Evolutionary conservation across 2,329 filamentous ascomycete genomes (phyloP).

Genomic region (Dendrostoma leiphaemia): DNA sequence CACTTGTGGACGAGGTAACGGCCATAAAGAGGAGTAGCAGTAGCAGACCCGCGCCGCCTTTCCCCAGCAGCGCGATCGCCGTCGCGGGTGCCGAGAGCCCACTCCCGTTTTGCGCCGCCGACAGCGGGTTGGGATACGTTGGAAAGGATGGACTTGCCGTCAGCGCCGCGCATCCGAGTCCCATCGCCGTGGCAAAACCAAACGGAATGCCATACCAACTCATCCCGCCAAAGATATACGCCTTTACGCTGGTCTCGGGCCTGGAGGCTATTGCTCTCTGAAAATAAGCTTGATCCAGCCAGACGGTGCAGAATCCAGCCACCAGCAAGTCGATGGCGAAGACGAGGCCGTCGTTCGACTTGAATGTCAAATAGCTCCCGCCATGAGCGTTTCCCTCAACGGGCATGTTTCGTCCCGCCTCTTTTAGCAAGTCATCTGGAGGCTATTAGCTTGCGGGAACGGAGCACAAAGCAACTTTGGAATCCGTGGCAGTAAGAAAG

Average conservation of each 20-base stretch:
- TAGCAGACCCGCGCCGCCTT: constrained; percentile 32
- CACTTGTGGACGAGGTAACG: constrained; percentile 40
- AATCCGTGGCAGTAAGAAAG: too few species aligned
- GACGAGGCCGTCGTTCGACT: constrained; percentile 32
- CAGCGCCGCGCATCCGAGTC: constrained; percentile 32
- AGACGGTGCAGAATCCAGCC: constrained; percentile 34
- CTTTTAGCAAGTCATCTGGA: constrained; percentile 35
- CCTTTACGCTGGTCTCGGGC: constrained; percentile 38
- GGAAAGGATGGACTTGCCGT: constrained; percentile 25
- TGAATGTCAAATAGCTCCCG: constrained; percentile 37
- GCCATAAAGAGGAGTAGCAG: constrained; percentile 46
- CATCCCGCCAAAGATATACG: constrained; percentile 39
- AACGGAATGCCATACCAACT: constrained; percentile 38
- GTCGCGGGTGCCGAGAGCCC: constrained; percentile 31
- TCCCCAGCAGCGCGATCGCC: constrained; percentile 34
- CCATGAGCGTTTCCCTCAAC: constrained; percentile 29
- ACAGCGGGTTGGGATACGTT: constrained; percentile 30
- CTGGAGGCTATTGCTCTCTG: constrained; percentile 41
- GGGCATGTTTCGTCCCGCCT: constrained; percentile 30
- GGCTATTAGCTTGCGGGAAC: too few species aligned
- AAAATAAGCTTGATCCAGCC: constrained; percentile 43
- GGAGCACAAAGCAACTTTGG: too few species aligned
- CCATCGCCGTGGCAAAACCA: constrained; percentile 34
- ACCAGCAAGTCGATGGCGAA: constrained; percentile 37
- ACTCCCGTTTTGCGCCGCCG: constrained; percentile 27